Base-by-base conservation (phyloP, 1,139 yeast species). In the Nakaseomyces delphensis region DNA sequence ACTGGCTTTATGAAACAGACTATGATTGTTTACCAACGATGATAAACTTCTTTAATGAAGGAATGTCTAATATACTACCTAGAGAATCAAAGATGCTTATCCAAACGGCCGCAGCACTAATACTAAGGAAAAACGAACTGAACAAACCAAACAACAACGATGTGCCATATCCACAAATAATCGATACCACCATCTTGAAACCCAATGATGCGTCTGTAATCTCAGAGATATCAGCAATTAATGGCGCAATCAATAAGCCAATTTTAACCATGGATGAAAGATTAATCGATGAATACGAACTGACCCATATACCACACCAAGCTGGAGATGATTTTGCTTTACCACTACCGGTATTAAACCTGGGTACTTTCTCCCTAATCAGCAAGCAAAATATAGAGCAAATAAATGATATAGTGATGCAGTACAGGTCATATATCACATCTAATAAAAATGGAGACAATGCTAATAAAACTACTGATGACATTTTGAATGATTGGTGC, bases 11-110 rank as follows among this genome's bases (percentile, higher is more conserved):
- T 43, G 70, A 73, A 27, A 54, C 66, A 11, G 96, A 86, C 57
- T 74, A 73, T 48, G 66, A 64, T 19, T 68, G 79, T 27, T 63
- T 87, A 38, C 77, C 91, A 9, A 79, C 86, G 0, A 65, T 86
- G 55, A 70, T 83, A 32, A 82, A 82, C 56, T 82, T 86, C 55
- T 80, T 84, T 57, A 83, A 83, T 60, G 91, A 83, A 61, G 85
- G 81, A 14, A 69, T 79, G 19, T 68, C 76, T 13, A 55, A 59
- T 10, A 68, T 63, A 45, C 65, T 82, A 45, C 91, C 89, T 0
- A 63, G 78, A 20, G 89, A 82, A 51, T 69, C 83, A 3, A 74
- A 77, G 60, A 70, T 66, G 46, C 63, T 83, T 45, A 67, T 82
- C 33, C 85, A 79, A 47, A 64, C 74, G 6, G 80, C 83, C 2